Base-by-base conservation (phyloP, 179 eudicot genomes). In the Silene vulgaris region DNA sequence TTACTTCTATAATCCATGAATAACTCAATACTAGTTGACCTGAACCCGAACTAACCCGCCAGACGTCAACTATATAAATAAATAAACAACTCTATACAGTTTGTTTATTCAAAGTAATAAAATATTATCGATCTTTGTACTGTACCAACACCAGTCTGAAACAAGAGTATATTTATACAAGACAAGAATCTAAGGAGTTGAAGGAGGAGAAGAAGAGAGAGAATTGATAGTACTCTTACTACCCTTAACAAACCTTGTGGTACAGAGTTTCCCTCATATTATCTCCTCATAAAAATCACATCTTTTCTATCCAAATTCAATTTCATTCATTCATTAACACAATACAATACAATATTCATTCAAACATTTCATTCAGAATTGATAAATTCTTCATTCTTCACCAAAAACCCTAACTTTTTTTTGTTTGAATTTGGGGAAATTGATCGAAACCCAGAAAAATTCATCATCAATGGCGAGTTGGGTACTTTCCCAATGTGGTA, bases 401-500 rank as follows among this genome's bases (percentile, higher is more conserved):
- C 19, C 29, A 76, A 40, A 40, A 65, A 75, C 68, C 40, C 60
- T 5, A 59, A 5, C 13, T 45, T 78, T 65, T 64, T 21, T 43
- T 29, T 11, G 21, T n/a, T 45, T 14, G 7, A 56, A 56, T 56
- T 56, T 56, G 17, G 20, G 4, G 60, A 56, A 16, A 16, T n/a
- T 56, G 60, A 56, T 56, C n/a, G 8, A 60, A 77, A 59, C 61
- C 79, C 65, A 45, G 16, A 61, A 8, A 6, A 6, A 54, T 37
- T 4, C 43, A 21, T 0, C 43, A 74, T 60, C 40, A 86, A 91
- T 91, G 97, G 94, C 97, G n/a, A 87, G 87, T 77, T 90, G 85
- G 86, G 89, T 90, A 71, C 78, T 91, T 48, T 88, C 97, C 77
- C 90, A 87, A 87, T 91, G 94, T 76, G 94, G 94, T 14, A 17